Percentiles rank a stretch among this genome's conserved stretches.
These are phyloP conservation scores for Fagopyrum tataricum DNA, from an alignment of 148 eudicot genomes.

Conservation along the genomic window DNA sequence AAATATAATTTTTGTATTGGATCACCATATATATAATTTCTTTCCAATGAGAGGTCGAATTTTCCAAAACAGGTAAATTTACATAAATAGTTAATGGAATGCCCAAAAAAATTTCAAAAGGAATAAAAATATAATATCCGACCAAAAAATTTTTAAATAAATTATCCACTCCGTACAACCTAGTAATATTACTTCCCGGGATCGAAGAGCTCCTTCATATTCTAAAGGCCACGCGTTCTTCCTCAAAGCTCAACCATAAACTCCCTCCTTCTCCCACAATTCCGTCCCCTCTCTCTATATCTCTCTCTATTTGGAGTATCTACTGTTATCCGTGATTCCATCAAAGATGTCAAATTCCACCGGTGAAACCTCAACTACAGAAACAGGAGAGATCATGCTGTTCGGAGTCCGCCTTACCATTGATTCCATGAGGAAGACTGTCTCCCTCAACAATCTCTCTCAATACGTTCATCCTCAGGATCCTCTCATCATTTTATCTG, in stretches of 20 bases:
- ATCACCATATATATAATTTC: too few species aligned
- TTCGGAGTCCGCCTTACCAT: slow-evolving; percentile 13
- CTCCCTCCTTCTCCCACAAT: not conserved
- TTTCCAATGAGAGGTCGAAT: too few species aligned
- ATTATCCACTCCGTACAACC: not conserved
- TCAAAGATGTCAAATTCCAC: slow-evolving; percentile 10
- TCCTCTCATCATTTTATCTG: slow-evolving; percentile 6
- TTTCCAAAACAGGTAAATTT: not conserved
- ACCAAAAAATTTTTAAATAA: not conserved
- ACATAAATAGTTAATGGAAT: not conserved
- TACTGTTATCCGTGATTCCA: not conserved
- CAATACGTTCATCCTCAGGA: slow-evolving; percentile 12
- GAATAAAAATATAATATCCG: not conserved
- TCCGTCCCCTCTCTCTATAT: not conserved
- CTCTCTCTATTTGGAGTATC: not conserved
- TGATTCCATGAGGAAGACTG: slow-evolving; percentile 15
- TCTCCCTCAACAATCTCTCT: slow-evolving; percentile 15
- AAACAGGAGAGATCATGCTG: slow-evolving; percentile 11
- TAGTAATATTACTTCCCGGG: not conserved
- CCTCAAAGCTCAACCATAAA: not conserved
- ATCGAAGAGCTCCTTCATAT: slow-evolving; percentile 1
- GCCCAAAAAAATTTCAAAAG: not conserved
- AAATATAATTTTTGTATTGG: too few species aligned
- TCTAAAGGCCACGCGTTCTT: not conserved
- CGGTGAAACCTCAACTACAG: not conserved